These are phyloP conservation scores for Imleria badia DNA, from an alignment of 768 basidiomycete species.

Conservation along the genomic window DNA sequence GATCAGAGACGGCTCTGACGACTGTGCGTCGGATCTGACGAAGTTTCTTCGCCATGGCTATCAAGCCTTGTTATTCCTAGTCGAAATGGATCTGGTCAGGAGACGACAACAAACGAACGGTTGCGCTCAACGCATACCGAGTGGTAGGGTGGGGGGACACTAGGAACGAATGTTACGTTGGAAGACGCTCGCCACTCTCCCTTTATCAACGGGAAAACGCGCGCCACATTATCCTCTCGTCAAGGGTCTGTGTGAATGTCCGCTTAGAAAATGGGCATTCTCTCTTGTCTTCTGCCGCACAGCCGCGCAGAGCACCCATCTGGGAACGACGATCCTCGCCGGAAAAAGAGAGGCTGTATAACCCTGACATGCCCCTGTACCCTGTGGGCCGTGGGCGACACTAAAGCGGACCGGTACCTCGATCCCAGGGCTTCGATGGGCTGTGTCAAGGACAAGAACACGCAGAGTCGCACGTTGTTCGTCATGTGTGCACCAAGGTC, in stretches of 20 bases:
- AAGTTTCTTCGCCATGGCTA: constrained; percentile 11
- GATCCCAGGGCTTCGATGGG: background rate
- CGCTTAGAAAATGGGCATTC: too few species aligned
- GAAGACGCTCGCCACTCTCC: background rate
- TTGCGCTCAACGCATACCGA: too few species aligned
- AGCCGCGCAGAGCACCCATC: too few species aligned
- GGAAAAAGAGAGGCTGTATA: background rate
- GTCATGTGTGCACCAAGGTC: background rate
- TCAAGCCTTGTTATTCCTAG: background rate
- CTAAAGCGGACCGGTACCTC: background rate
- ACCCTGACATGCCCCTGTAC: background rate
- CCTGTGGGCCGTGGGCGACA: background rate
- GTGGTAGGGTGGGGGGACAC: too few species aligned
- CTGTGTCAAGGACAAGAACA: background rate
- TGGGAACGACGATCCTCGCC: background rate
- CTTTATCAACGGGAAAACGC: background rate
- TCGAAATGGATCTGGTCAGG: background rate
- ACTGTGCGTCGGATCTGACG: constrained; percentile 11
- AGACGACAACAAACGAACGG: background rate
- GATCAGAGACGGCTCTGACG: constrained; percentile 23
- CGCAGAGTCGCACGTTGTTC: background rate
- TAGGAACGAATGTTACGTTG: too few species aligned
- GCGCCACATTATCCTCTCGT: too few species aligned
- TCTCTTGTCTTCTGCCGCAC: background rate
- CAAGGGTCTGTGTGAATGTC: background rate